These are phyloP conservation scores for Geotrichum klebahnii DNA, from an alignment of 1,139 yeast species.

Conservation along the genomic window DNA sequence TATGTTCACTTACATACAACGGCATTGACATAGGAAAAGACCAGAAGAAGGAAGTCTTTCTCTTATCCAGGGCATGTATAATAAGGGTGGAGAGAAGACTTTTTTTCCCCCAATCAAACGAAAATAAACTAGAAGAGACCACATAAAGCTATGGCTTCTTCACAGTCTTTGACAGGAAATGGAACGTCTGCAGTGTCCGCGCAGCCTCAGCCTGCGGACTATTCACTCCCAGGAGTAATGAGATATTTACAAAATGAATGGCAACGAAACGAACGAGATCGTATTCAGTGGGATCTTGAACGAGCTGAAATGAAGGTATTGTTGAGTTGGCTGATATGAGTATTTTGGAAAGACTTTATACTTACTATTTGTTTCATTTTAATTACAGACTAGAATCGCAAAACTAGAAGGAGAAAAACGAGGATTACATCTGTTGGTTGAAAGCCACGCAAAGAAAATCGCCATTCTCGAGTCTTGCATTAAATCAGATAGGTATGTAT, in stretches of 20 bases:
- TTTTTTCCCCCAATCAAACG: too few species aligned
- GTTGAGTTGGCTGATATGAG: too few species aligned
- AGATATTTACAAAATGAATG: slow-evolving; percentile 55
- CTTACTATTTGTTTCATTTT: background rate
- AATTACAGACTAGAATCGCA: slow-evolving; percentile 38
- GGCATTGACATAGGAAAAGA: too few species aligned
- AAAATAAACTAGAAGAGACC: too few species aligned
- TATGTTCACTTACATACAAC: too few species aligned
- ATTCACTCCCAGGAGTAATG: slow-evolving; percentile 50
- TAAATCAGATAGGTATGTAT: slow-evolving; percentile 7
- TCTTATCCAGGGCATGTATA: too few species aligned
- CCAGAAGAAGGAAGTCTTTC: too few species aligned
- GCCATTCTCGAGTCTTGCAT: slow-evolving; percentile 29
- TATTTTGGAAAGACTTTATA: background rate
- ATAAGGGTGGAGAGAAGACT: too few species aligned
- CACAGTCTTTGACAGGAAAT: background rate
- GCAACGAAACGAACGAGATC: slow-evolving; percentile 53
- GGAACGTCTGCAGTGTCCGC: background rate
- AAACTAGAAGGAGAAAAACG: slow-evolving; percentile 42
- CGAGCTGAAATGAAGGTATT: slow-evolving; percentile 51
- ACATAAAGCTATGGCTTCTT: background rate
- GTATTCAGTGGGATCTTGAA: slow-evolving; percentile 55
- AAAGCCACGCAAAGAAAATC: slow-evolving; percentile 33
- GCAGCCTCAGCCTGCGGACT: slow-evolving; percentile 31
- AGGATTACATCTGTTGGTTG: slow-evolving; percentile 34